phyloP scores from a whole-genome alignment of 2,329 filamentous ascomycete genomes.

The Colletotrichum acutatum region DNA sequence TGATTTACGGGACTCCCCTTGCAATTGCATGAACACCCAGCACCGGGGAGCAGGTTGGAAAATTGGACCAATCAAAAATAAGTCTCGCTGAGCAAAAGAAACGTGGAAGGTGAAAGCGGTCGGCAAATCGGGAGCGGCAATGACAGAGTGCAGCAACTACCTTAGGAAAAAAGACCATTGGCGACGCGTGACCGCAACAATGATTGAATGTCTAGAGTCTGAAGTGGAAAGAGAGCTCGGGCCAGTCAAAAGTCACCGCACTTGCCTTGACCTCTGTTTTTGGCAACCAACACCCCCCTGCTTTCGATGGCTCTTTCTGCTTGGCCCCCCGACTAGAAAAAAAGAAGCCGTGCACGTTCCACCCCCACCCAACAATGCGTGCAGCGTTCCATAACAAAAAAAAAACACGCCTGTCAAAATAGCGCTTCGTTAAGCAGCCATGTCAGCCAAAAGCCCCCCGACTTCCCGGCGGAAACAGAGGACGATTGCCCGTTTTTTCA shows the following conservation, averaged over 20 bases:
- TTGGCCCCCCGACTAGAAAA: slow-evolving; percentile 8
- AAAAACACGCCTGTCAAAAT: slow-evolving; percentile 24
- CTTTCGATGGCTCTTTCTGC: not conserved
- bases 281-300: slow-evolving; percentile 10
- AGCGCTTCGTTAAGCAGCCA: slow-evolving; percentile 5
- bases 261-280: not conserved
- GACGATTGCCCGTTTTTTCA: slow-evolving; percentile 36
- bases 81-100: not conserved
- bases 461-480: slow-evolving; percentile 27
- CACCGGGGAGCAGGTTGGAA: not conserved
- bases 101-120: not conserved
- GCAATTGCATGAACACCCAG: slow-evolving; percentile 28
- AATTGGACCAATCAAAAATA: slow-evolving; percentile 30
- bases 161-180: not conserved
- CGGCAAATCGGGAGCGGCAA: not conserved
- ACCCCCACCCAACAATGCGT: slow-evolving; percentile 5
- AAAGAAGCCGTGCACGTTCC: slow-evolving; percentile 22
- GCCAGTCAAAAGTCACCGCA: slow-evolving; percentile 15
- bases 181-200: slow-evolving; percentile 22
- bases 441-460: slow-evolving; percentile 29
- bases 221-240: slow-evolving; percentile 3
- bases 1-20: slow-evolving; percentile 17
- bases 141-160: not conserved
- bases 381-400: not conserved
- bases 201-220: not conserved